phyloP scores from a whole-genome alignment of 208 protist species.

The Trypanosoma vivax region DNA sequence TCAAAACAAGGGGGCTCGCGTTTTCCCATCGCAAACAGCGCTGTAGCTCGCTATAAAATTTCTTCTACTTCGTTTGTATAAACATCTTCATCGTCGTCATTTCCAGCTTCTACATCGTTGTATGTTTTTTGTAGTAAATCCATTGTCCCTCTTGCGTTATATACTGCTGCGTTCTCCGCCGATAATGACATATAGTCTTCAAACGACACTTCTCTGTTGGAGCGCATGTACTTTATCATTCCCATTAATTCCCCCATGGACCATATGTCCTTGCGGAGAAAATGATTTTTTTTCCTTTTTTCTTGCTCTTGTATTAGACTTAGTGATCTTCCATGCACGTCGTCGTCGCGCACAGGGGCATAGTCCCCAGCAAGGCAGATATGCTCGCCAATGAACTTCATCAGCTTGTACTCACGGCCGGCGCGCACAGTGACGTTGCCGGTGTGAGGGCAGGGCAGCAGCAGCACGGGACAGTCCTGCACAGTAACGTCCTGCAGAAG shows the following conservation, averaged over 20 bases:
- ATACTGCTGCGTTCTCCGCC: background rate
- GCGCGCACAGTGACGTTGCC: slow-evolving; percentile 35
- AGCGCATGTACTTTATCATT: background rate
- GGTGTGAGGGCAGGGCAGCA: slow-evolving; percentile 46
- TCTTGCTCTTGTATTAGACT: slow-evolving; percentile 2
- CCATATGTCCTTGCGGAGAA: background rate
- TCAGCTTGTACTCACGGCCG: slow-evolving; percentile 41
- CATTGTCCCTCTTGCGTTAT: background rate
- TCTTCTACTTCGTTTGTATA: background rate
- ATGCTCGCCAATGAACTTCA: slow-evolving; percentile 67
- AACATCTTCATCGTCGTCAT: background rate
- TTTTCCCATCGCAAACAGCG: background rate
- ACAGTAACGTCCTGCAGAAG: slow-evolving; percentile 25
- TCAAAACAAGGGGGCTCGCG: background rate
- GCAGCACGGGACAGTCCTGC: slow-evolving; percentile 18
- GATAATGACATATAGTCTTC: background rate
- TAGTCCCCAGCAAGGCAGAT: slow-evolving; percentile 28
- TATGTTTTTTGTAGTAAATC: background rate
- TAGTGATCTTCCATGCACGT: background rate
- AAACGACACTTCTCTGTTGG: background rate
- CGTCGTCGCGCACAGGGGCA: background rate
- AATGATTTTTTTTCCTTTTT: background rate
- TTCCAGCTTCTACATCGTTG: background rate
- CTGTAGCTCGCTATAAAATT: background rate
- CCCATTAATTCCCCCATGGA: background rate